These are phyloP conservation scores for Phytophthora vignae DNA, from an alignment of 352 stramenopile species.

Conservation along the genomic window DNA sequence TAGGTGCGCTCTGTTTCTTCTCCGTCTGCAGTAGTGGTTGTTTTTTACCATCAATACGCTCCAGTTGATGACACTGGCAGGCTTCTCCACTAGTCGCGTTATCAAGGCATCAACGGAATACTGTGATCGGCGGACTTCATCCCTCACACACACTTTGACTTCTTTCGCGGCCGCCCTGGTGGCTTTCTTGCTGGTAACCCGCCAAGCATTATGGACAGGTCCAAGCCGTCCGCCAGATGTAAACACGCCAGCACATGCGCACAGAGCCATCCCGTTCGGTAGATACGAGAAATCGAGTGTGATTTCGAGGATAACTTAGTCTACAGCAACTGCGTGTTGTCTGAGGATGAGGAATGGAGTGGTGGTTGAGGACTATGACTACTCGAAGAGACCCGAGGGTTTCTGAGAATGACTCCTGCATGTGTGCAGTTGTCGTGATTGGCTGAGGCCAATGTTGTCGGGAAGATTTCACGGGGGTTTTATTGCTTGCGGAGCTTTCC, in stretches of 20 bases:
- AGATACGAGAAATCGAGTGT: no score
- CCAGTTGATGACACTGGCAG: slow-evolving; percentile 1
- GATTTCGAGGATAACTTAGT: no score
- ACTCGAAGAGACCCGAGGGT: no score
- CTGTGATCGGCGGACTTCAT: background rate
- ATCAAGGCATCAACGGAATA: slow-evolving; percentile 1
- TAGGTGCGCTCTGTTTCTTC: background rate
- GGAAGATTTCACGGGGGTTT: no score
- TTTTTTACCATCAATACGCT: background rate
- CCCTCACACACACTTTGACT: background rate
- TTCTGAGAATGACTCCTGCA: no score
- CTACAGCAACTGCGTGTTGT: no score
- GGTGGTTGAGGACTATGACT: no score
- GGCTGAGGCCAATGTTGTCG: no score
- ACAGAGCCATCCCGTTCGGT: slow-evolving; percentile 15
- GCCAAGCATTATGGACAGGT: slow-evolving; percentile 5
- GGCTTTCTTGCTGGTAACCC: background rate
- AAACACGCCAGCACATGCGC: slow-evolving; percentile 14
- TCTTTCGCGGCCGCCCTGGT: background rate
- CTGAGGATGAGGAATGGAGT: no score
- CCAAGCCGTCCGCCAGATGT: background rate
- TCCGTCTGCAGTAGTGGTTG: background rate
- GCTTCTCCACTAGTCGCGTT: background rate
- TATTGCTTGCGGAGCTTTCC: no score
- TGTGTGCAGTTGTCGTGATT: no score